phyloP scores from a whole-genome alignment of 495 filamentous ascomycete genomes.

The Hypoxylon rickii region DNA sequence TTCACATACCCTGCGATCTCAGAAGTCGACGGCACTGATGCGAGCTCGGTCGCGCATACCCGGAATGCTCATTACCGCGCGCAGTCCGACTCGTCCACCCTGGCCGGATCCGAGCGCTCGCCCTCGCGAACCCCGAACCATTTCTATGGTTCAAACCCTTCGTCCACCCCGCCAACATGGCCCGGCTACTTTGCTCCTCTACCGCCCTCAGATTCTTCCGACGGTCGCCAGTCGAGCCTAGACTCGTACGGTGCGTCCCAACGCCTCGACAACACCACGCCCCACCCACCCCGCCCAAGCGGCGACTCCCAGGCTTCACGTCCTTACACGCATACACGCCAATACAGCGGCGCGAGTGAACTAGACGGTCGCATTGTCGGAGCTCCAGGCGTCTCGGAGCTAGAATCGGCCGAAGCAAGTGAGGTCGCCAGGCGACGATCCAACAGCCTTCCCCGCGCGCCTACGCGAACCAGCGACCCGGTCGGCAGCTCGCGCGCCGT shows the following conservation, averaged over 20 bases:
- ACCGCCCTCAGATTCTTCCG: conserved; percentile 15
- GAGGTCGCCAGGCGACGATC: conserved; percentile 27
- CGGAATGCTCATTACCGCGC: conserved; percentile 8
- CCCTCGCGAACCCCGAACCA: conserved; percentile 30
- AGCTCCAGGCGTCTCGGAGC: conserved; percentile 35
- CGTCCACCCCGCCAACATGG: conserved; percentile 28
- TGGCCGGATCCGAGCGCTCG: conserved; percentile 15
- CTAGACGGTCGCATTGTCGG: conserved; percentile 41
- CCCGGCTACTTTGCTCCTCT: conserved; percentile 3
- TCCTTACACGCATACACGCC: conserved; percentile 38
- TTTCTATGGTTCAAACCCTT: conserved; percentile 22
- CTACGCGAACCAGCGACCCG: conserved; percentile 23
- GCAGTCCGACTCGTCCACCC: conserved; percentile 23
- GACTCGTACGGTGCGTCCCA: conserved; percentile 33
- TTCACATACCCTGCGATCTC: conserved; percentile 30
- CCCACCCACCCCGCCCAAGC: conserved; percentile 36
- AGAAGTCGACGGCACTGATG: conserved; percentile 33
- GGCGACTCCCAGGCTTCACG: conserved; percentile 35
- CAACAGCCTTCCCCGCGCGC: conserved; percentile 17
- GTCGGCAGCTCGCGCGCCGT: conserved; percentile 7
- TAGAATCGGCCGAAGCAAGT: conserved; percentile 25
- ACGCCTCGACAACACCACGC: conserved; percentile 38
- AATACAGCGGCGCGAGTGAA: conserved; percentile 47
- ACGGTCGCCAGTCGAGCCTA: conserved; percentile 38
- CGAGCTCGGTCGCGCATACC: conserved; percentile 10